Evolutionary conservation across 768 basidiomycete species (phyloP), one percentile per base, ranked within the genome.

Genomic region (Lentinula sp.): DNA sequence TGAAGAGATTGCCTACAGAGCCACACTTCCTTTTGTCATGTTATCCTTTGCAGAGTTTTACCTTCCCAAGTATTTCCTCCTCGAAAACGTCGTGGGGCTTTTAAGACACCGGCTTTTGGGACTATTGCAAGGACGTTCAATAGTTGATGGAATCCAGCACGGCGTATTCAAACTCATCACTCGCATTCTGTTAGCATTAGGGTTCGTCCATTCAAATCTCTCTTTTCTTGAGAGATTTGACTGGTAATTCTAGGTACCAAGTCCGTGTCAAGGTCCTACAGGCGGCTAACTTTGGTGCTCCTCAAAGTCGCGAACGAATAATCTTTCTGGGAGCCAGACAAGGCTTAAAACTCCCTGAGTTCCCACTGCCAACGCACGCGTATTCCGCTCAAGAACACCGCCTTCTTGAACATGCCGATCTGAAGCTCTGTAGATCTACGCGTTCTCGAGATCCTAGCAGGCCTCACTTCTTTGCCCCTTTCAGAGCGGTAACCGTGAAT

Each of bases 41-140:
- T 74, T 91, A 7, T 83, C 83, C 23, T 87, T 81, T 61, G 84
- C 84, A 13, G 89, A 91, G 66, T 76, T 81, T 55, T 89, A 86
- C 63, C 70, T 79, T 48, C 86, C 88, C 0, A 70, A 72, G 23
- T 89, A 83, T 62, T 81, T 91, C 61, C 77, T 91, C 0, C 73
- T 92, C 21, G 89, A 92, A 68, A 92, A 92, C 70, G 89, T 92
- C 2, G 68, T 69, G 9, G 89, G 90, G 0, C 69, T 91, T 6
- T 67, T 90, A 1, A 70, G 70, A 32, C 79, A 83, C 69, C 77
- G 73, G 0, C 75, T 88, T 7, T 76, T 63, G 76, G 76, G n/a
- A 66, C 61, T 61, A n/a, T 68, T 67, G 64, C 59, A 65, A 61
- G 71, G 71, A 39, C 60, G 71, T 40, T 40, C 65, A n/a, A 62